Percentiles rank a stretch among this genome's conserved stretches.
These are phyloP conservation scores for Suhomyces bribrorum DNA, from an alignment of 1,139 yeast species.

Conservation along the genomic window DNA sequence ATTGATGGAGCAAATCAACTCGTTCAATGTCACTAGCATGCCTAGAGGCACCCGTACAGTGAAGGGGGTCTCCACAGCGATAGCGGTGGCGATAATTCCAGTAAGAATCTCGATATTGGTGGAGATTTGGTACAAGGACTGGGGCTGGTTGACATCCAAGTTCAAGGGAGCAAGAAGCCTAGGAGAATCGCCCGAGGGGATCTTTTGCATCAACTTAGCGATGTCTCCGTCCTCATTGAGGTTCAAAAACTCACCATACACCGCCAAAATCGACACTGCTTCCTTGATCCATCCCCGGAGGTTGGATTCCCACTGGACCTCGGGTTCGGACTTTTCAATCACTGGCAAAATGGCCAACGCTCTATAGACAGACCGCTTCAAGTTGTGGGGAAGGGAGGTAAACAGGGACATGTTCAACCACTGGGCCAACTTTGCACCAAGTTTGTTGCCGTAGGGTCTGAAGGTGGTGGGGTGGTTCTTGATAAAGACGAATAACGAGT, in stretches of 20 bases:
- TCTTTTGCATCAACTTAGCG: constrained; percentile 29
- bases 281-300: constrained; percentile 44
- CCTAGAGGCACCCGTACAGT: constrained; percentile 62
- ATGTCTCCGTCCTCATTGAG: constrained; percentile 55
- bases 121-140: constrained; percentile 51
- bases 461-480: constrained; percentile 73
- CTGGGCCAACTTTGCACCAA: constrained; percentile 47
- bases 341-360: constrained; percentile 62
- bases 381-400: constrained; percentile 31
- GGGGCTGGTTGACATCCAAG: constrained; percentile 59
- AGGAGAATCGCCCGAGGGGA: constrained; percentile 31
- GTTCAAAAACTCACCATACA: constrained; percentile 61
- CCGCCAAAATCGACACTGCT: constrained; percentile 49
- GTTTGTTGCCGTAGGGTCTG: constrained; percentile 71
- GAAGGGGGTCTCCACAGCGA: constrained; percentile 48
- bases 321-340: constrained; percentile 54
- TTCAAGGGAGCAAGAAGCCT: constrained; percentile 47
- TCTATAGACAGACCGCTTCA: constrained; percentile 46
- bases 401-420: constrained; percentile 33
- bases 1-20: constrained; percentile 55
- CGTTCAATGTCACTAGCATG: constrained; percentile 46
- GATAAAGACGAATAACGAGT: constrained; percentile 52
- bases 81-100: constrained; percentile 46
- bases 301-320: constrained; percentile 49
- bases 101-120: constrained; percentile 49